Conservation (phyloP, 805 yeast species). For the Torulaspora indica region DNA sequence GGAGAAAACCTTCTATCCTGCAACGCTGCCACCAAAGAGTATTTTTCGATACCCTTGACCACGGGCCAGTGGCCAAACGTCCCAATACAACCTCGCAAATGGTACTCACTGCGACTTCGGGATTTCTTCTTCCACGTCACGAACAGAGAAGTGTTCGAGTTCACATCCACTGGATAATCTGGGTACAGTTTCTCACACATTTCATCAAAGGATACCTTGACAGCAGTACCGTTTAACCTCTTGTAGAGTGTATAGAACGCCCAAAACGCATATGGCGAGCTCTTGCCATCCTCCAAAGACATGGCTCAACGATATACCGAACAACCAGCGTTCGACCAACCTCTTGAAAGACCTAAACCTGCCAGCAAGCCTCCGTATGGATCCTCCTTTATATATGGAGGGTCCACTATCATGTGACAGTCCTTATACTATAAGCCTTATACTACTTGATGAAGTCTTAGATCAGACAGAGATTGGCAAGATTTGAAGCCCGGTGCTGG, state of each 20-base stretch:
- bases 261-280: constrained; percentile 33
- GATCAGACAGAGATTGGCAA: neutral
- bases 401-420: neutral
- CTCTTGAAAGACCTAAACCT: neutral
- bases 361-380: neutral
- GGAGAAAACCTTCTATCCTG: constrained; percentile 77
- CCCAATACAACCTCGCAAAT: constrained; percentile 88
- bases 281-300: constrained; percentile 6
- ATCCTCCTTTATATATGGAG: too few species aligned
- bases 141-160: constrained; percentile 57
- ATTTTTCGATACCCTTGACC: constrained; percentile 55
- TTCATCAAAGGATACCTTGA: constrained; percentile 11
- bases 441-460: neutral
- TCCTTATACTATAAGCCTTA: neutral
- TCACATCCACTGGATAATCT: constrained; percentile 2
- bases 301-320: neutral
- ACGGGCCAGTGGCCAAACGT: constrained; percentile 60
- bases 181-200: constrained; percentile 22
- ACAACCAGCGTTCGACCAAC: neutral
- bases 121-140: constrained; percentile 72
- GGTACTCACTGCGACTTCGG: constrained; percentile 18
- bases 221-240: constrained; percentile 12
- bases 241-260: constrained; percentile 33
- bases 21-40: constrained; percentile 64
- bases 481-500: neutral